Evolutionary conservation across 352 stramenopile species (phyloP).

Genomic region (Pythium vanterpoolii): DNA sequence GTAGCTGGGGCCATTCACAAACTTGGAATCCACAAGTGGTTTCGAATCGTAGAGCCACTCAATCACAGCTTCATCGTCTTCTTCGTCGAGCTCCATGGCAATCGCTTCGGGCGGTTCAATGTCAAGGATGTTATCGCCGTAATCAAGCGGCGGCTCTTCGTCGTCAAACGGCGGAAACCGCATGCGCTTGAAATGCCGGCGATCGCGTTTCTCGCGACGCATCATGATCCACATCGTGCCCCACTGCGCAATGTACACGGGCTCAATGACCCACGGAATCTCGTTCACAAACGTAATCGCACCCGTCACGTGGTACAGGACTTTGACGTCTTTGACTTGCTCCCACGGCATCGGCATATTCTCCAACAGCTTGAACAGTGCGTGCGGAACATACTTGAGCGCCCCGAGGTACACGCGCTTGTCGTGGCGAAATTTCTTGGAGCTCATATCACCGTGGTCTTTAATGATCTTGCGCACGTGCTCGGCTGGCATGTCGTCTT

Average conservation of each 20-base stretch:
- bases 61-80: slow-evolving; percentile 93
- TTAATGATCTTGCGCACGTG: slow-evolving; percentile 99
- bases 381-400: slow-evolving; percentile 99
- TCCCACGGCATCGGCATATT: slow-evolving; percentile 99
- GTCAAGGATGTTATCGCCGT: slow-evolving; percentile 96
- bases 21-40: slow-evolving; percentile 87
- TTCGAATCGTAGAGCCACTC: slow-evolving; percentile 99
- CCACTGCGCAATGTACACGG: slow-evolving; percentile 99
- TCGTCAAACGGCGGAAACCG: slow-evolving; percentile 99
- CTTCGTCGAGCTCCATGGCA: slow-evolving; percentile 95
- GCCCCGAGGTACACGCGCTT: slow-evolving; percentile 99
- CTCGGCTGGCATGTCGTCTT: slow-evolving; percentile 93
- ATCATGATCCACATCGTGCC: slow-evolving; percentile 99
- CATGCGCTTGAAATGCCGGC: slow-evolving; percentile 99
- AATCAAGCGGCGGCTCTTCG: slow-evolving; percentile 97
- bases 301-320: slow-evolving; percentile 99
- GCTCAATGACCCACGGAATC: slow-evolving; percentile 99
- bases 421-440: slow-evolving; percentile 98
- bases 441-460: slow-evolving; percentile 99
- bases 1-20: slow-evolving; percentile 98
- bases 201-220: slow-evolving; percentile 98
- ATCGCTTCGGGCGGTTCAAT: slow-evolving; percentile 96
- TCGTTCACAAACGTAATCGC: slow-evolving; percentile 99
- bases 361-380: slow-evolving; percentile 99
- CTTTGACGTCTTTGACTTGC: slow-evolving; percentile 98